A percentile compares a stretch with the other conserved stretches of the same genome.
phyloP scores from a whole-genome alignment of 129 eudicot species.

The Mikania micrantha region DNA sequence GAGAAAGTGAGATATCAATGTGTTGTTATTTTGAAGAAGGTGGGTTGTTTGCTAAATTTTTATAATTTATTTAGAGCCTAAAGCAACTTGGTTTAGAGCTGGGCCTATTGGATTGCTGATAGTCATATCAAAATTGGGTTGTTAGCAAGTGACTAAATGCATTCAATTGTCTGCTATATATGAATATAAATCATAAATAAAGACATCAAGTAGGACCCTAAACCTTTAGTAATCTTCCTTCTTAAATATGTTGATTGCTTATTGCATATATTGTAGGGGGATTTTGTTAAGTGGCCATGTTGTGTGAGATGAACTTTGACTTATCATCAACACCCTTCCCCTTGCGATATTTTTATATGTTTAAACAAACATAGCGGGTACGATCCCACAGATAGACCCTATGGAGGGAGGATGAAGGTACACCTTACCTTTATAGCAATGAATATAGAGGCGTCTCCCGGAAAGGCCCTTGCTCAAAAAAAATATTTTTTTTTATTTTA shows the following conservation, averaged over 20 bases:
- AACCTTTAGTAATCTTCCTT: constrained; percentile 5
- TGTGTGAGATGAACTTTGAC: not conserved
- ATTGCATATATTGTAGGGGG: not conserved
- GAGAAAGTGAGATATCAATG: constrained; percentile 9
- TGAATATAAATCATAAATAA: not conserved
- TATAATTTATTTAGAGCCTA: not conserved
- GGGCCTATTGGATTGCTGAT: not conserved
- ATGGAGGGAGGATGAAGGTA: no score
- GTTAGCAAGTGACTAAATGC: not conserved
- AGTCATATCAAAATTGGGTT: not conserved
- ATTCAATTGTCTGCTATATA: not conserved
- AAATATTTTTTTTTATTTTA: no score
- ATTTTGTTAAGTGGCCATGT: not conserved
- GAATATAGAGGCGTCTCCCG: no score
- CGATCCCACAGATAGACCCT: no score
- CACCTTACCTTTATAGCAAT: no score
- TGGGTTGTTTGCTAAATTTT: not conserved
- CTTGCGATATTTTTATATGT: not conserved
- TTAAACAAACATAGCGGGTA: no score
- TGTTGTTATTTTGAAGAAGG: constrained; percentile 2
- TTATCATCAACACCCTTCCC: not conserved
- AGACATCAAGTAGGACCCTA: constrained; percentile 12
- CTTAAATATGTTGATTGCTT: not conserved
- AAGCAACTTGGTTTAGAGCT: not conserved
- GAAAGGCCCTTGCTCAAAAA: no score